phyloP scores from a whole-genome alignment of 2,329 filamentous ascomycete genomes.

The Triangularia verruculosa region DNA sequence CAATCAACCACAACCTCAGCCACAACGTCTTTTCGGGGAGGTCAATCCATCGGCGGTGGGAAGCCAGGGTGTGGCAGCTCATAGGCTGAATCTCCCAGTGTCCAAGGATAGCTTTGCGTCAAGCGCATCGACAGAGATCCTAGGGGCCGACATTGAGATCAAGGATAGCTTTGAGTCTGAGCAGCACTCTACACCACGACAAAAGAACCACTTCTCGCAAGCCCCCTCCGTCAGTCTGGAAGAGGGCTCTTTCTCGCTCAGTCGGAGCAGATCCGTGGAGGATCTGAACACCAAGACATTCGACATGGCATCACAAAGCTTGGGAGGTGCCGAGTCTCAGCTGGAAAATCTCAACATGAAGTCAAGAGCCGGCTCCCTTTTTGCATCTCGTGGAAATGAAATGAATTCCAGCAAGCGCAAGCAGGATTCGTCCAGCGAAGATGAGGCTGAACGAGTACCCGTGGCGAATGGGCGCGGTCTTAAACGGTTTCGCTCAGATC shows the following conservation, averaged over 20 bases:
- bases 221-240: constrained; percentile 14
- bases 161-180: constrained; percentile 49
- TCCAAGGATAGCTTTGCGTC: constrained; percentile 32
- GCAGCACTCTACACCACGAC: constrained; percentile 35
- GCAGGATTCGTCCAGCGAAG: constrained; percentile 49
- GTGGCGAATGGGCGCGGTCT: constrained; percentile 45
- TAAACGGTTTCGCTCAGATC: constrained; percentile 55
- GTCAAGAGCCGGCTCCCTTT: constrained; percentile 32
- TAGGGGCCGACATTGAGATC: constrained; percentile 40
- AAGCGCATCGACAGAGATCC: constrained; percentile 35
- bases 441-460: constrained; percentile 43
- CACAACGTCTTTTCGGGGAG: constrained; percentile 52
- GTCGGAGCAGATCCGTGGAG: constrained; percentile 43
- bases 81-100: constrained; percentile 48
- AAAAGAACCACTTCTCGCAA: constrained; percentile 23
- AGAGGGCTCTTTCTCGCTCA: constrained; percentile 28
- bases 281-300: constrained; percentile 52
- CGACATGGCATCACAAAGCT: constrained; percentile 54
- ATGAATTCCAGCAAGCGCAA: constrained; percentile 56
- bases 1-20: constrained; percentile 26
- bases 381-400: constrained; percentile 27
- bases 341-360: constrained; percentile 44
- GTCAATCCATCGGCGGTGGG: constrained; percentile 52
- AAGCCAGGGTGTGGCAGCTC: constrained; percentile 50
- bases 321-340: constrained; percentile 49